Base-by-base conservation (phyloP, 768 basidiomycete genomes). In the Calocera cornea region DNA sequence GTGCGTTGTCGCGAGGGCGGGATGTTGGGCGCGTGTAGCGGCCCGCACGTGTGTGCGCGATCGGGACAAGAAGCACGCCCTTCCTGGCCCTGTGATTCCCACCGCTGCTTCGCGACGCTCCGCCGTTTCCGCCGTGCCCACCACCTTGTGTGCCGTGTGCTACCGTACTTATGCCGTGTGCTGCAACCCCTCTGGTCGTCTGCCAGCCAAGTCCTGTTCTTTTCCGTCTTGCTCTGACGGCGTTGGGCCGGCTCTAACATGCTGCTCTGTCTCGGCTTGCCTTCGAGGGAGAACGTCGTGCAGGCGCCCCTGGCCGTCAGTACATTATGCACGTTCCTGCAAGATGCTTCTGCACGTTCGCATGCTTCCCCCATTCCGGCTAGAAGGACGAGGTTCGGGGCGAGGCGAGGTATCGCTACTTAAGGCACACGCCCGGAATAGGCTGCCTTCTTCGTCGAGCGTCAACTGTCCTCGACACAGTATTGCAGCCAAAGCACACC, bases 281-380 rank as follows among this genome's bases (percentile, higher is more conserved):
- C 54, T 60, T 60, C 54, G 54, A 27, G 14, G 54, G 5, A 60
- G 31, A 60, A 33, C n/a, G n/a, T n/a, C n/a, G n/a, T n/a, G n/a
- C n/a, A n/a, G n/a, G n/a, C n/a, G 31, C 14, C 10, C 31, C 10
- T 10, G 19, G 14, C 14, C 54, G 5, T 11, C 14, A 33, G 19
- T 19, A 8, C 24, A 17, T 5, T 8, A 11, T 16, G 31, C 54
- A 60, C 54, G 54, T 60, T 60, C 54, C 27, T 60, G 10, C 54
- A 16, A 10, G 19, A 27, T 60, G 54, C 27, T 60, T 60, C 54
- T 60, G 54, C 54, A 60, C 54, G 54, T 60, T 60, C 54, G 54
- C 14, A 17, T 11, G 54, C 54, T 60, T 60, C 27, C 19, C 44
- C 3, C 44, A 19, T 3, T 47, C 19, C 19, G 19, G 16, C 19